These are phyloP conservation scores for Tetrahymena malaccensis DNA, from an alignment of 73 alveolate species.

Conservation along the genomic window DNA sequence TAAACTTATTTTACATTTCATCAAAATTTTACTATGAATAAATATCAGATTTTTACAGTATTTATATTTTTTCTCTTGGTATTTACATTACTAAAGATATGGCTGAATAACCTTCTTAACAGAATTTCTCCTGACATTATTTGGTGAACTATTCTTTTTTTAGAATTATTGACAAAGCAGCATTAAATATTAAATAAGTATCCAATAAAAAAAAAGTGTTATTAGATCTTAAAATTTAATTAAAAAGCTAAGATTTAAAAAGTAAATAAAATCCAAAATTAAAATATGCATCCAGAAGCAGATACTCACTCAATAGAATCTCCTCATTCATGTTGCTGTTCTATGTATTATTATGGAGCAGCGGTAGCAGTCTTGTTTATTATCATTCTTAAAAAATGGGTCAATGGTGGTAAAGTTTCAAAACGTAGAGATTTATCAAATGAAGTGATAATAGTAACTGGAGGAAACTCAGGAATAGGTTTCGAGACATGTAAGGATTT, in stretches of 20 bases:
- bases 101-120: no score
- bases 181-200: no score
- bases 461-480: conserved; percentile 42
- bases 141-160: not conserved
- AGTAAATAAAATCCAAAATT: no score
- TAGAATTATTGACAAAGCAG: not conserved
- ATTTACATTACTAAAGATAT: no score
- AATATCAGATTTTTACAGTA: not conserved
- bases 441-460: conserved; percentile 13
- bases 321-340: not conserved
- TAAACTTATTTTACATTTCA: no score
- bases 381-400: not conserved
- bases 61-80: not conserved
- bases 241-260: no score
- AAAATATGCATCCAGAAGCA: not conserved
- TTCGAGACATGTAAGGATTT: conserved; percentile 15
- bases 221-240: no score
- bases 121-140: not conserved
- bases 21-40: not conserved
- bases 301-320: not conserved
- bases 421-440: conserved; percentile 8
- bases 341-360: not conserved
- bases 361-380: not conserved
- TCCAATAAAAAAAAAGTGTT: no score
- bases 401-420: not conserved